Evolutionary conservation across 345 rosid genomes (phyloP).

Genomic region (Hevea brasiliensis): DNA sequence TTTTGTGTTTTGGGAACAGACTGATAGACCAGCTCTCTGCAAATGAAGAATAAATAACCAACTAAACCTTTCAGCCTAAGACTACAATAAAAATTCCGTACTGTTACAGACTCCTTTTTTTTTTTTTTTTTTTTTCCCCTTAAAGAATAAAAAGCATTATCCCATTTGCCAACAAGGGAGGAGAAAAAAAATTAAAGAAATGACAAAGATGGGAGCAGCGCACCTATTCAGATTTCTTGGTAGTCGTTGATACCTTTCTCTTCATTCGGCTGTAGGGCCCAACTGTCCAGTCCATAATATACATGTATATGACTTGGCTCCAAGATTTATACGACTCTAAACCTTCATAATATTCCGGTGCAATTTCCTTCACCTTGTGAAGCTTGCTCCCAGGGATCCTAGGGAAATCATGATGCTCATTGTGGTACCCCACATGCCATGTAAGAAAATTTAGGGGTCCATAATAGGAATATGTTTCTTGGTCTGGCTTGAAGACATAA

Average conservation of each 20-base stretch:
- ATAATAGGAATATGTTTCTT: conserved; percentile 87
- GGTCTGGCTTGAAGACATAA: conserved; percentile 72
- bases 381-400: conserved; percentile 82
- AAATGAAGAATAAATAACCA: conserved; percentile 4
- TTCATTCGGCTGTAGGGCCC: conserved; percentile 87
- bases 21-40: too few relatives aligned
- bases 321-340: conserved; percentile 66
- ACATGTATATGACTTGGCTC: conserved; percentile 92
- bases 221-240: conserved; percentile 60
- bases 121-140: not conserved
- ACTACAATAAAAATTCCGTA: conserved; percentile 17
- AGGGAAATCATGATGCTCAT: conserved; percentile 92
- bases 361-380: conserved; percentile 78
- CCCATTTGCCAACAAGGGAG: not conserved
- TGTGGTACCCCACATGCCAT: conserved; percentile 87
- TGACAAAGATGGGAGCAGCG: not conserved
- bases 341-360: conserved; percentile 69
- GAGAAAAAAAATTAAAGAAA: not conserved
- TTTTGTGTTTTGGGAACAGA: too few relatives aligned
- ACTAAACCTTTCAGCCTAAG: conserved; percentile 1
- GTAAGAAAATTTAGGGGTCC: conserved; percentile 78
- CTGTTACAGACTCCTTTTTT: conserved; percentile 19
- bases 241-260: conserved; percentile 49
- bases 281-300: conserved; percentile 57
- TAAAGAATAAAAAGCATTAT: not conserved